Percentiles rank a stretch among this genome's conserved stretches.
phyloP scores from a whole-genome alignment of 2,329 filamentous ascomycete species.

The Acrodontium crateriforme region DNA sequence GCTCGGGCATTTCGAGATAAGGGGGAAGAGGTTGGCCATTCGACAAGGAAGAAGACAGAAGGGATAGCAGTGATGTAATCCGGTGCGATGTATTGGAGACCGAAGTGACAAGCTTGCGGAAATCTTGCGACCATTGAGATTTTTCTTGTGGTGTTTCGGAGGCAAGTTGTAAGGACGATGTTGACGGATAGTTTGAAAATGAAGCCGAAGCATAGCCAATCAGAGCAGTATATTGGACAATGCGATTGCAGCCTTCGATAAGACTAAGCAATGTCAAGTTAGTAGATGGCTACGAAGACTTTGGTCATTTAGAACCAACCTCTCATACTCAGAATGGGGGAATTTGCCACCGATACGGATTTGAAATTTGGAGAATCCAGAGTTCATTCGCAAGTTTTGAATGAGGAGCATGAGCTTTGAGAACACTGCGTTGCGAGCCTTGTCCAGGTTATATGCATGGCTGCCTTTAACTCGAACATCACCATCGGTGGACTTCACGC shows the following conservation, averaged over 20 bases:
- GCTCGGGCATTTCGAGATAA: conserved; percentile 49
- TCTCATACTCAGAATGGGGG: conserved; percentile 48
- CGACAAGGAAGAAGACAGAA: conserved; percentile 53
- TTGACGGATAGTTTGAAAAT: too few relatives aligned
- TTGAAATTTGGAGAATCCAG: conserved; percentile 54
- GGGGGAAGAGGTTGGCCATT: conserved; percentile 57
- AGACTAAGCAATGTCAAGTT: conserved; percentile 28
- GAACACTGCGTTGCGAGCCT: conserved; percentile 47
- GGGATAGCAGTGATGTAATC: conserved; percentile 52
- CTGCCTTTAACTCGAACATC: conserved; percentile 35
- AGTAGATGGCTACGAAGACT: neutral
- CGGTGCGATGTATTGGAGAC: conserved; percentile 50
- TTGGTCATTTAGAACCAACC: conserved; percentile 5
- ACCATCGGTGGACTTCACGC: conserved; percentile 45
- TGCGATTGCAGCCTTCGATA: conserved; percentile 44
- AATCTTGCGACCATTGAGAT: conserved; percentile 46
- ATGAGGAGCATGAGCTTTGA: conserved; percentile 54
- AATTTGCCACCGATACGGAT: conserved; percentile 58
- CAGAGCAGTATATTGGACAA: conserved; percentile 53
- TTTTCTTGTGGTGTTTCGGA: conserved; percentile 25
- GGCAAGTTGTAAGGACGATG: too few relatives aligned
- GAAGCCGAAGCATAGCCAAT: conserved; percentile 49
- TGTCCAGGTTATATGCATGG: conserved; percentile 41
- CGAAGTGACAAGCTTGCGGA: conserved; percentile 41
- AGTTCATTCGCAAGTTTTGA: conserved; percentile 49